phyloP scores from a whole-genome alignment of 2,329 filamentous ascomycete species.

The Dactylellina leptospora region DNA sequence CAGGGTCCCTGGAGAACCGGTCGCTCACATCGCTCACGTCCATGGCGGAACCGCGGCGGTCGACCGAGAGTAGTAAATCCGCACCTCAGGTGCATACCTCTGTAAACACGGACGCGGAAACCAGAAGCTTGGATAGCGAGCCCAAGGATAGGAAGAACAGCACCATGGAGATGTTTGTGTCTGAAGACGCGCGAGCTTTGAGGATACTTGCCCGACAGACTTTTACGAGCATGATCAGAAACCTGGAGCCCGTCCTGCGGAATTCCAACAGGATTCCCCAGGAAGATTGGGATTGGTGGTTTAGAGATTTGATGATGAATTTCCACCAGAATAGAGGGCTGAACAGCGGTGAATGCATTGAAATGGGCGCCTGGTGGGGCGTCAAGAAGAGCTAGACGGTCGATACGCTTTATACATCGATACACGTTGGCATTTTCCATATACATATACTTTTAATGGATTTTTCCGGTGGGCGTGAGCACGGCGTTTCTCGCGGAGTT shows the following conservation, averaged over 20 bases:
- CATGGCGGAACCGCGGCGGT: slow-evolving; percentile 24
- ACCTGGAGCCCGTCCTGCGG: slow-evolving; percentile 81
- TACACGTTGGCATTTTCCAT: background rate
- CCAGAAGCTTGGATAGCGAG: slow-evolving; percentile 53
- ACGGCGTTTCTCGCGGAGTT: slow-evolving; percentile 20
- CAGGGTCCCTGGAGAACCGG: slow-evolving; percentile 41
- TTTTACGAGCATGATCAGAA: slow-evolving; percentile 64
- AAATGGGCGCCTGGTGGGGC: slow-evolving; percentile 73
- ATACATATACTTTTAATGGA: background rate
- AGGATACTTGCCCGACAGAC: slow-evolving; percentile 56
- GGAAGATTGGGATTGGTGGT: slow-evolving; percentile 93
- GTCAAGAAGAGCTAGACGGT: slow-evolving; percentile 63
- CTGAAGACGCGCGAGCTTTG: slow-evolving; percentile 55
- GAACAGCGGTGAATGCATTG: slow-evolving; percentile 83
- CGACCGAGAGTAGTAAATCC: slow-evolving; percentile 42
- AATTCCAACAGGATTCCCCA: slow-evolving; percentile 85
- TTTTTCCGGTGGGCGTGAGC: slow-evolving; percentile 12
- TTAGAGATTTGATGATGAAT: slow-evolving; percentile 84
- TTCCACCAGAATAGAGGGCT: slow-evolving; percentile 80
- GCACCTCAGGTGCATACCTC: slow-evolving; percentile 22
- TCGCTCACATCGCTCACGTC: slow-evolving; percentile 37
- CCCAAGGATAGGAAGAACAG: slow-evolving; percentile 23
- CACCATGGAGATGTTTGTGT: slow-evolving; percentile 39
- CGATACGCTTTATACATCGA: background rate
- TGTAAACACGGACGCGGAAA: slow-evolving; percentile 12